Percentiles rank a stretch among this genome's conserved stretches.
These are phyloP conservation scores for Pseudohalonectria lignicola DNA, from an alignment of 2,329 filamentous ascomycete genomes.

Conservation along the genomic window DNA sequence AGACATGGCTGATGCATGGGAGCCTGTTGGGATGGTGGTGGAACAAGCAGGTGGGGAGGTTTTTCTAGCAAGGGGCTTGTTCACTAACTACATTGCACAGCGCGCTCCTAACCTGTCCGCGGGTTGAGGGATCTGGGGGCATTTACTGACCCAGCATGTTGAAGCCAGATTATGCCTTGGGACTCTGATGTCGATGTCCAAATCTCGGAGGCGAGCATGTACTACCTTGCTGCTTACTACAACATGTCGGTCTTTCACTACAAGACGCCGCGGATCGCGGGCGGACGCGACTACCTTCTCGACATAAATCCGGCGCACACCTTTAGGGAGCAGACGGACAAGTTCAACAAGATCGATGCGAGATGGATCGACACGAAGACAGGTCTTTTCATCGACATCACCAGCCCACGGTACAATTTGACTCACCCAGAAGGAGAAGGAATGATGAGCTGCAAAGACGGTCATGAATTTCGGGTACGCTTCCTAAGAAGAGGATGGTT, in stretches of 20 bases:
- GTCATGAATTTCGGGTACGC: conserved; percentile 34
- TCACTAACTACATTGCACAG: no score
- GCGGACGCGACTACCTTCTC: conserved; percentile 33
- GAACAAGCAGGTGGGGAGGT: conserved; percentile 51
- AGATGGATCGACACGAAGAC: conserved; percentile 35
- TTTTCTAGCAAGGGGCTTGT: no score
- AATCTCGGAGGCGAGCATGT: conserved; percentile 54
- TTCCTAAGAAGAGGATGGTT: no score
- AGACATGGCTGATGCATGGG: conserved; percentile 80
- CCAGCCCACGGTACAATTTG: conserved; percentile 35
- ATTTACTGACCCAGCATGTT: conserved; percentile 7
- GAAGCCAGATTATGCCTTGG: conserved; percentile 58
- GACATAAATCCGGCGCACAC: conserved; percentile 33
- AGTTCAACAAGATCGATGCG: conserved; percentile 32
- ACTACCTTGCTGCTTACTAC: conserved; percentile 52
- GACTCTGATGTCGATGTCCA: conserved; percentile 70
- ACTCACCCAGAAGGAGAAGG: conserved; percentile 29
- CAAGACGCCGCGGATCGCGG: conserved; percentile 23
- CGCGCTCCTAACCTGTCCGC: no score
- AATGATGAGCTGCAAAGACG: conserved; percentile 38
- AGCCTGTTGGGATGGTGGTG: conserved; percentile 83
- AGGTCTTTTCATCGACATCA: conserved; percentile 40
- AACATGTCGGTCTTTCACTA: conserved; percentile 45
- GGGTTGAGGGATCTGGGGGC: no score
- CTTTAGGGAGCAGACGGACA: conserved; percentile 24